phyloP scores from a whole-genome alignment of 176 grass and related monocot species.

The Rhynchospora breviuscula region DNA sequence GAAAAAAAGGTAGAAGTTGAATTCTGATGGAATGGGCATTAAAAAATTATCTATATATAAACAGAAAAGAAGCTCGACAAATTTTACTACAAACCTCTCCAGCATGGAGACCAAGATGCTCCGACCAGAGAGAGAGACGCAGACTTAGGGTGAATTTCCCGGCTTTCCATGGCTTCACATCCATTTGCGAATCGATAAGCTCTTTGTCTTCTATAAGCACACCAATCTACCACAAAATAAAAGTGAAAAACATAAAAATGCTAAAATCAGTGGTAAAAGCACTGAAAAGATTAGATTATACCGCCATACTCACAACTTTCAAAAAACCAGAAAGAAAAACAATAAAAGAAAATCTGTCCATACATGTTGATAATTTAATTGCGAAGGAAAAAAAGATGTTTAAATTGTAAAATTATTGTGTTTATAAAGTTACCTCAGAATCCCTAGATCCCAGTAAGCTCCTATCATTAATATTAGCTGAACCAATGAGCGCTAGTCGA shows the following conservation, averaged over 20 bases:
- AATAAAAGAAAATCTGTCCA: background rate
- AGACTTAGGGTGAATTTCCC: slow-evolving; percentile 45
- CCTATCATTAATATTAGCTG: slow-evolving; percentile 87
- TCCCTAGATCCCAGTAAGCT: slow-evolving; percentile 82
- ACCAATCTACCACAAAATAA: slow-evolving; percentile 30
- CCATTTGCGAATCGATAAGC: slow-evolving; percentile 37
- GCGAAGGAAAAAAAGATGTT: background rate
- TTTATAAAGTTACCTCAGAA: slow-evolving; percentile 53
- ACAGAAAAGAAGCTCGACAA: background rate
- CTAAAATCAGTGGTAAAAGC: no score
- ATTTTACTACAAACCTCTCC: slow-evolving; percentile 30
- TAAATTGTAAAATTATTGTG: background rate
- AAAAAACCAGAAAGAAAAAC: no score
- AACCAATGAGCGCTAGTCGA: slow-evolving; percentile 58
- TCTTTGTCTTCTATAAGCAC: slow-evolving; percentile 52
- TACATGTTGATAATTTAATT: background rate
- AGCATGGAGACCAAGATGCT: slow-evolving; percentile 37
- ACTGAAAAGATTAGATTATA: no score
- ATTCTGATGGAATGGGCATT: background rate
- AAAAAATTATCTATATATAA: background rate
- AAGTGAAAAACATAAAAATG: background rate
- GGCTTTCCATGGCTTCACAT: slow-evolving; percentile 41
- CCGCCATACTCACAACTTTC: no score
- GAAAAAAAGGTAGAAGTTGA: background rate
- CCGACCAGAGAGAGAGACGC: slow-evolving; percentile 44